Evolutionary conservation across 2,329 filamentous ascomycete species (phyloP).

Genomic region (Aspergillus sp.): DNA sequence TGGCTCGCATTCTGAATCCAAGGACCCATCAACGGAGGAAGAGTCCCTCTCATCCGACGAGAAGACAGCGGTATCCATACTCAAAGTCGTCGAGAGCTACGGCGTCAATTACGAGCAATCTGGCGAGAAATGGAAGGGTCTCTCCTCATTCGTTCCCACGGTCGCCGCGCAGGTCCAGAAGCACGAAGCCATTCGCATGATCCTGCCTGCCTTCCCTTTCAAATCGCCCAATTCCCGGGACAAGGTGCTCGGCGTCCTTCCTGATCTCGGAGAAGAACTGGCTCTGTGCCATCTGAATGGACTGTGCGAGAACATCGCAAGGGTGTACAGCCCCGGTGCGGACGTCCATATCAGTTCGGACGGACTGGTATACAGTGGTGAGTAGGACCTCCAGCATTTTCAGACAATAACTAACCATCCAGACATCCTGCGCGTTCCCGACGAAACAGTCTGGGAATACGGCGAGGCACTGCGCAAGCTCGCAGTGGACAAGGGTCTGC

Average conservation of each 20-base stretch:
- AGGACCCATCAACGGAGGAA: not conserved
- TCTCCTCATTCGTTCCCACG: slow-evolving; percentile 15
- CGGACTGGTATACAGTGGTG: slow-evolving; percentile 34
- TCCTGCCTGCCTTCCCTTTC: slow-evolving; percentile 22
- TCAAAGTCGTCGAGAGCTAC: slow-evolving; percentile 18
- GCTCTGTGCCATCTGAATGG: slow-evolving; percentile 33
- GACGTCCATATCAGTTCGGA: slow-evolving; percentile 36
- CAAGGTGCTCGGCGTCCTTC: slow-evolving; percentile 27
- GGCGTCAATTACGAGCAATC: slow-evolving; percentile 18
- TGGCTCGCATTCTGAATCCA: too few species aligned
- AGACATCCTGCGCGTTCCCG: slow-evolving; percentile 35
- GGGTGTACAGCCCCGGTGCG: slow-evolving; percentile 32
- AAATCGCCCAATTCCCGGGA: slow-evolving; percentile 21
- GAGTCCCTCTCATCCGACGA: slow-evolving; percentile 1
- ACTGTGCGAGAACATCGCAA: slow-evolving; percentile 30
- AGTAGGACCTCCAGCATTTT: not conserved
- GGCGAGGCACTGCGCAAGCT: slow-evolving; percentile 29
- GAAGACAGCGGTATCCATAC: slow-evolving; percentile 10
- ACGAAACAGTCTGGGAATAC: slow-evolving; percentile 35
- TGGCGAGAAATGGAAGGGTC: slow-evolving; percentile 16
- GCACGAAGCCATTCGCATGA: slow-evolving; percentile 20
- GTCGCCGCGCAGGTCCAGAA: slow-evolving; percentile 12
- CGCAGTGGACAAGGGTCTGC: slow-evolving; percentile 22
- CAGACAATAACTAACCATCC: not conserved
- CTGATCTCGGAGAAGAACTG: slow-evolving; percentile 37